Evolutionary conservation across 805 yeast genomes (phyloP), one percentile per base, ranked within the genome.

Genomic region (Nakazawaea siamensis): DNA sequence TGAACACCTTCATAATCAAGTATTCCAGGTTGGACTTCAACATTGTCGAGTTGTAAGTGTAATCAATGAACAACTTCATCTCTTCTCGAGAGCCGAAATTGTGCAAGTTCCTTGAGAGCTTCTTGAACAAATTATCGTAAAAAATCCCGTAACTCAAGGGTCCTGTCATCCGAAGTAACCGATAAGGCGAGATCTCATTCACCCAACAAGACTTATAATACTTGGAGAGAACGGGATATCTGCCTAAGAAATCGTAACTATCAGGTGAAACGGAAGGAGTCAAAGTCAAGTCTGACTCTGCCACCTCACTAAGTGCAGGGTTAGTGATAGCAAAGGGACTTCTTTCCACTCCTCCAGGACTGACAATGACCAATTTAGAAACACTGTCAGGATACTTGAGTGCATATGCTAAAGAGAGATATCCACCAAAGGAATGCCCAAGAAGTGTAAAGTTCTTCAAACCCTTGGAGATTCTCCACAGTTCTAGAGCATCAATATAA

Each of bases 361-460:
- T 76, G 3, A 80, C 68, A 17, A 83, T 58, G 2, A 80, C 61
- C 43, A 84, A 55, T 39, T 70, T 68, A 12, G 65, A 55, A 5
- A 84, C 62, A 4, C 63, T 50, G 0, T 68, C 50, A 0, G 87
- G 85, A 46, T 78, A 66, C 41, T 62, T 70, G 28, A 75, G 49
- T 2, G 82, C 65, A 51, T 80, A 83, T 5, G 77, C 70, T 32
- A 72, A 70, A 0, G 84, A 70, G 58, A 85, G 59, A 46, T 80
- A 78, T 0, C 86, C 92, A 21, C 94, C 94, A 43, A 73, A 75
- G 0, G 94, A 82, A 53, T 84, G 94, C 1, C 86, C 90, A 15
- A 83, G 57, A 11, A 84, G 49, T 46, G 72, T 80, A 26, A 84
- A 67, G 41, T 70, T 65, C 2, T 62, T 66, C 9, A 83, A 51